Evolutionary conservation across 78 protist species (phyloP).

Genomic region (Dictyostelium intermedium): DNA sequence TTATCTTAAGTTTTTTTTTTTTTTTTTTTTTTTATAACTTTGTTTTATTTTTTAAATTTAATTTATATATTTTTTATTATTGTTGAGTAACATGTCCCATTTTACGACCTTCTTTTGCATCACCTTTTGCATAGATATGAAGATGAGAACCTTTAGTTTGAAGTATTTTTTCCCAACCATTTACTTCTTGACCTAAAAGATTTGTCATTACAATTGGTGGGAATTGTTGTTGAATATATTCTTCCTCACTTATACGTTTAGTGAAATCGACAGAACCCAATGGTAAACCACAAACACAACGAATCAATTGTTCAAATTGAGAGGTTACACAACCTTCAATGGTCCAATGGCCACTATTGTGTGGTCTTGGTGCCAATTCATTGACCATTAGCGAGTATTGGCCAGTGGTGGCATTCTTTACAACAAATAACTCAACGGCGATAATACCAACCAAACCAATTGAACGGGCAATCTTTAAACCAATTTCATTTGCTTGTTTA

Average conservation of each 20-base stretch:
- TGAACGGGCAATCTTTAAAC: slow-evolving; percentile 63
- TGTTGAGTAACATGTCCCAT: slow-evolving; percentile 91
- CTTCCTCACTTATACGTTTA: slow-evolving; percentile 37
- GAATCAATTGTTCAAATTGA: slow-evolving; percentile 92
- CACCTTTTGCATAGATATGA: slow-evolving; percentile 90
- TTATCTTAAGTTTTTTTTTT: not conserved
- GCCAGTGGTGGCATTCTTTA: slow-evolving; percentile 34
- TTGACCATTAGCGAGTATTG: slow-evolving; percentile 82
- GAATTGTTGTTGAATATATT: slow-evolving; percentile 21
- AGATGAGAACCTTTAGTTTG: slow-evolving; percentile 50
- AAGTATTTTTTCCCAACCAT: slow-evolving; percentile 61
- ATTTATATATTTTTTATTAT: not conserved
- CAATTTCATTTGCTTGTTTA: slow-evolving; percentile 77
- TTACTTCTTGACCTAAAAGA: slow-evolving; percentile 72
- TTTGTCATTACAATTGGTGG: slow-evolving; percentile 69
- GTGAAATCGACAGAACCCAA: slow-evolving; percentile 75
- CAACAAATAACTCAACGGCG: slow-evolving; percentile 93
- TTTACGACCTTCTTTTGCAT: slow-evolving; percentile 83
- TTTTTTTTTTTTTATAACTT: not conserved
- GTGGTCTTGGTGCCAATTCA: slow-evolving; percentile 97
- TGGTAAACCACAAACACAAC: slow-evolving; percentile 91
- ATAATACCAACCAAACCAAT: slow-evolving; percentile 81
- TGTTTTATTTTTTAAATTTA: not conserved
- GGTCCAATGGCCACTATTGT: slow-evolving; percentile 96
- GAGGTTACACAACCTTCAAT: slow-evolving; percentile 91